phyloP scores from a whole-genome alignment of 768 basidiomycete species.

The Basidioascus undulatus region DNA sequence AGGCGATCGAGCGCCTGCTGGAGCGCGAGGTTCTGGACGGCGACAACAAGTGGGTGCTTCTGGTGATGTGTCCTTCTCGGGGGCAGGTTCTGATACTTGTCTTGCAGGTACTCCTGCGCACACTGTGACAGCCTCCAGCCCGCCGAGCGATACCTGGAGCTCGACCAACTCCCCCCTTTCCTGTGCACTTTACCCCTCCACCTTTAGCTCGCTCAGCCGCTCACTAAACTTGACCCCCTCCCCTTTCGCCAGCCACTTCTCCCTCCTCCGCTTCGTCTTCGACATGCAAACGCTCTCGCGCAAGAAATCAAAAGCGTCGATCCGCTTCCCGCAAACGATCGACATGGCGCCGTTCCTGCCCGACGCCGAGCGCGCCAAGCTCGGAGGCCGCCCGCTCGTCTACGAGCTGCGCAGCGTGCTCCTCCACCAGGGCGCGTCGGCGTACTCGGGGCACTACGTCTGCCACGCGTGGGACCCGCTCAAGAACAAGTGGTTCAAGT shows the following conservation, averaged over 20 bases:
- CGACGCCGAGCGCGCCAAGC: neutral
- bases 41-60: conserved; percentile 48
- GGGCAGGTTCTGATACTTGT: neutral
- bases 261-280: conserved; percentile 78
- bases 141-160: conserved; percentile 50
- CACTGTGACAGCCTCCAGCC: conserved; percentile 46
- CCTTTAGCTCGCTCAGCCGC: neutral
- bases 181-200: neutral
- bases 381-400: conserved; percentile 18
- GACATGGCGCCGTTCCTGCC: conserved; percentile 45
- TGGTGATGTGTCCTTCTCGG: neutral
- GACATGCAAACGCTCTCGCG: conserved; percentile 53
- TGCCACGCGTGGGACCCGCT: too few species aligned
- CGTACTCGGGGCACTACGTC: conserved; percentile 76
- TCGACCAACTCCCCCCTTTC: conserved; percentile 43
- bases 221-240: neutral
- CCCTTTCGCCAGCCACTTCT: conserved; percentile 39
- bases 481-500: too few species aligned
- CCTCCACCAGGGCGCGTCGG: conserved; percentile 73
- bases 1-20: conserved; percentile 39
- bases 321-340: conserved; percentile 49
- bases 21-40: conserved; percentile 48
- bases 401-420: conserved; percentile 72
- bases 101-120: conserved; percentile 50
- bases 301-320: conserved; percentile 59